Conservation (phyloP, 768 basidiomycete genomes). For the Podaxis mareebaensis region DNA sequence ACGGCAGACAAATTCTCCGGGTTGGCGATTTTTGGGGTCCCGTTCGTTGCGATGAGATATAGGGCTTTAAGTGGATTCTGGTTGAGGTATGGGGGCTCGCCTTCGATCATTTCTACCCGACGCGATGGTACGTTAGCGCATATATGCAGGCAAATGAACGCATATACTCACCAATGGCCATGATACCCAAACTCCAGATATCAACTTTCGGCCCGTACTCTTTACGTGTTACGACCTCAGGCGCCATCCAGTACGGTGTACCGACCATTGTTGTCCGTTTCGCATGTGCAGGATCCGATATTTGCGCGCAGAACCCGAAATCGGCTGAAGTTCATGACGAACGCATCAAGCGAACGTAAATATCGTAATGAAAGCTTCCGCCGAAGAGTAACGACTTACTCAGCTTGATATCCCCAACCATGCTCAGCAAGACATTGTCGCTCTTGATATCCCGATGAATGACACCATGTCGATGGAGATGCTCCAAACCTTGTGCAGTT, state of each 20-base stretch:
- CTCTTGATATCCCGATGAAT: slow-evolving; percentile 99
- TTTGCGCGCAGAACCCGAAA: slow-evolving; percentile 98
- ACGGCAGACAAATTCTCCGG: slow-evolving; percentile 70
- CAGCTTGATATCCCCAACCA: slow-evolving; percentile 96
- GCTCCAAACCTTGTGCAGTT: slow-evolving; percentile 89
- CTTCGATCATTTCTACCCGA: slow-evolving; percentile 91
- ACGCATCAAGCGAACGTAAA: slow-evolving; percentile 12
- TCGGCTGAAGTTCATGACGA: slow-evolving; percentile 59
- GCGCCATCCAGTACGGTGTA: slow-evolving; percentile 99
- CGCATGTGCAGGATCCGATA: slow-evolving; percentile 83
- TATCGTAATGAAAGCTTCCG: too few species aligned
- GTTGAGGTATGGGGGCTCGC: slow-evolving; percentile 94
- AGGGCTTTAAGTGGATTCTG: slow-evolving; percentile 96
- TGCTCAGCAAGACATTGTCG: slow-evolving; percentile 91
- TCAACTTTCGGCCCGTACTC: slow-evolving; percentile 99
- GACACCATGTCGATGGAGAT: slow-evolving; percentile 93
- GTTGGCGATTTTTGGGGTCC: slow-evolving; percentile 94
- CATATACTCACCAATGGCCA: slow-evolving; percentile 78
- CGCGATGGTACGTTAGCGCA: slow-evolving; percentile 12
- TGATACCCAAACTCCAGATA: slow-evolving; percentile 96
- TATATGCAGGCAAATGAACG: slow-evolving; percentile 2
- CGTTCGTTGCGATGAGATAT: slow-evolving; percentile 97
- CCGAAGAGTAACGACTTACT: slow-evolving; percentile 57
- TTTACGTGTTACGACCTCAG: slow-evolving; percentile 95
- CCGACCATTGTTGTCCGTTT: slow-evolving; percentile 99